Percentiles rank a stretch among this genome's conserved stretches.
Evolutionary conservation across 2,329 filamentous ascomycete species (phyloP).

Genomic region (Diaporthe aspalathi): DNA sequence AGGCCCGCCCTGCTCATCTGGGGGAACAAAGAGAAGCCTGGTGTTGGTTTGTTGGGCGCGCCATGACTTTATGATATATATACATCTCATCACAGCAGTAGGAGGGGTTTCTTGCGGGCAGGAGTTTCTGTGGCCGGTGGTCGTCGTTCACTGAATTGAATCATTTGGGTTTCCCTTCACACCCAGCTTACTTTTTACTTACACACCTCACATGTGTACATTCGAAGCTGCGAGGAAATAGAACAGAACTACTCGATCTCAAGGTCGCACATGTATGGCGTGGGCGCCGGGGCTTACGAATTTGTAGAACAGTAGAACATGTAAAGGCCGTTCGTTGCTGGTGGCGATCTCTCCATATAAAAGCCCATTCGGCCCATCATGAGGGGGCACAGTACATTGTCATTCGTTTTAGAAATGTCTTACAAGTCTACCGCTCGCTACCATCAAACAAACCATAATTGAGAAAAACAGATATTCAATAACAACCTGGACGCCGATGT

Average conservation of each 20-base stretch:
- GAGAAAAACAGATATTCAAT: not conserved
- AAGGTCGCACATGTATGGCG: slow-evolving; percentile 7
- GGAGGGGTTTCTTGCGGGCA: slow-evolving; percentile 19
- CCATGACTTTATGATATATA: slow-evolving; percentile 31
- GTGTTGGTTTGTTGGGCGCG: slow-evolving; percentile 20
- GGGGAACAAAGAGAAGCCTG: not conserved
- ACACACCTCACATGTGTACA: slow-evolving; percentile 21
- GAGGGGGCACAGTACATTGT: not conserved
- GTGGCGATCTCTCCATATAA: not conserved
- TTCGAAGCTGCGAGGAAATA: slow-evolving; percentile 21
- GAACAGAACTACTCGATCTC: slow-evolving; percentile 14
- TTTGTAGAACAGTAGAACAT: slow-evolving; percentile 4
- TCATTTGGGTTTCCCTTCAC: not conserved
- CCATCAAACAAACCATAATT: not conserved
- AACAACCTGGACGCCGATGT: not conserved
- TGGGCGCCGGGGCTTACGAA: not conserved
- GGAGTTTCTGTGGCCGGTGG: slow-evolving; percentile 30
- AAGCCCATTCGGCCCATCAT: not conserved
- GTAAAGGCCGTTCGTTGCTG: not conserved
- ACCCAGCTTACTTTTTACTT: slow-evolving; percentile 29
- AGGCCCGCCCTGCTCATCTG: not conserved
- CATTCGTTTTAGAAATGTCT: not conserved
- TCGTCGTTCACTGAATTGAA: slow-evolving; percentile 29
- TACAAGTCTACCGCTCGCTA: slow-evolving; percentile 13
- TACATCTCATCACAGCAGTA: slow-evolving; percentile 27